phyloP scores from a whole-genome alignment of 192 early-diverging fungal species.

The Rhizoclosmatium sp. region DNA sequence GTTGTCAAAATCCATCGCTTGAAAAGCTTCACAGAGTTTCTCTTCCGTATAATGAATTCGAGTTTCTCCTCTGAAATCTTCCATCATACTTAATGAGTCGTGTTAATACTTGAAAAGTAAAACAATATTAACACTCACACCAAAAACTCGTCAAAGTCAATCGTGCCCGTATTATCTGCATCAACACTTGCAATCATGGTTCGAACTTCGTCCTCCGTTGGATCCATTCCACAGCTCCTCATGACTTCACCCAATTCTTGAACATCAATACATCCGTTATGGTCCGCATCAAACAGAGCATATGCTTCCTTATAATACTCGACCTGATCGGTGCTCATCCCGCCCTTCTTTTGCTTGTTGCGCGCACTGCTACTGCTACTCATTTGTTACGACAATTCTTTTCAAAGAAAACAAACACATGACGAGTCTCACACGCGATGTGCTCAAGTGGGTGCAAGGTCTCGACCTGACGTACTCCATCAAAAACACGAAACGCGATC shows the following conservation, averaged over 20 bases:
- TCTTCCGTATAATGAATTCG: constrained; percentile 31
- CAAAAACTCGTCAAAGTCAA: constrained; percentile 60
- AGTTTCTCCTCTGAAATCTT: constrained; percentile 32
- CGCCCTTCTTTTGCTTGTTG: not conserved
- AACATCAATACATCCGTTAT: constrained; percentile 54
- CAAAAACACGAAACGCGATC: constrained; percentile 57
- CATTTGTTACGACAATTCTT: not conserved
- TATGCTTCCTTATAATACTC: constrained; percentile 50
- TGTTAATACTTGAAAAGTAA: not conserved
- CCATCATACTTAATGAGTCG: constrained; percentile 32
- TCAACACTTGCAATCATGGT: constrained; percentile 55
- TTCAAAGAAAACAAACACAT: not conserved
- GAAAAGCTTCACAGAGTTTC: constrained; percentile 52
- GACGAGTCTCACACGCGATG: constrained; percentile 42
- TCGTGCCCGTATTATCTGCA: constrained; percentile 45
- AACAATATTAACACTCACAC: not conserved
- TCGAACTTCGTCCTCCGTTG: constrained; percentile 45
- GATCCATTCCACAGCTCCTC: constrained; percentile 37
- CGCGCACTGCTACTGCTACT: no score
- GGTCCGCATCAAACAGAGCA: constrained; percentile 54
- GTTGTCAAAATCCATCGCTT: constrained; percentile 49
- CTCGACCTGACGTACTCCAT: constrained; percentile 51
- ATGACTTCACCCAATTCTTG: constrained; percentile 53
- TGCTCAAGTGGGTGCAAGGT: constrained; percentile 58
- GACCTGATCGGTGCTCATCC: constrained; percentile 3